A percentile compares a stretch with the other conserved stretches of the same genome.
These are phyloP conservation scores for Cystofilobasidium bisporidii DNA, from an alignment of 768 basidiomycete genomes.

Conservation along the genomic window DNA sequence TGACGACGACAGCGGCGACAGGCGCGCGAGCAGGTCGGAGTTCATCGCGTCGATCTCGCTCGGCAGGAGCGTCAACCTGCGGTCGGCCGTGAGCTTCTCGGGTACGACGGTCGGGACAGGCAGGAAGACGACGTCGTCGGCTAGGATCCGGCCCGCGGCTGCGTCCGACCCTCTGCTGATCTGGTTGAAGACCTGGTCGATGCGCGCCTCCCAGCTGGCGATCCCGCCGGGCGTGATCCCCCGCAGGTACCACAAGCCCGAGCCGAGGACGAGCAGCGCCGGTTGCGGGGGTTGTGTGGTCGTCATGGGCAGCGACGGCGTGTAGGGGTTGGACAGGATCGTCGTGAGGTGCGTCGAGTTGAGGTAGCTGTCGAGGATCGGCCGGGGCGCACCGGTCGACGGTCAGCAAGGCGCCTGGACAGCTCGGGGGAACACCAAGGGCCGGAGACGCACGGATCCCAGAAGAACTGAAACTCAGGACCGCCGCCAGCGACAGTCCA, in stretches of 20 bases:
- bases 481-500: neutral
- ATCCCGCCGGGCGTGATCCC: conserved; percentile 66
- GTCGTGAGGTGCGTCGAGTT: conserved; percentile 54
- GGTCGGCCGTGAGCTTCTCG: conserved; percentile 55
- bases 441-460: conserved; percentile 57
- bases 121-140: conserved; percentile 66
- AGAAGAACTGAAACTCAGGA: conserved; percentile 51
- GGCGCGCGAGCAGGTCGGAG: conserved; percentile 64
- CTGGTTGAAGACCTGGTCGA: conserved; percentile 55
- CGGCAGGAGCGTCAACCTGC: conserved; percentile 59
- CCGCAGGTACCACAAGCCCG: conserved; percentile 82
- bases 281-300: conserved; percentile 38
- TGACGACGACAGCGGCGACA: conserved; percentile 37
- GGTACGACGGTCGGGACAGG: conserved; percentile 65
- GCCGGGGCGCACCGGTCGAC: neutral
- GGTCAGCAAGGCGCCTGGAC: neutral
- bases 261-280: conserved; percentile 68
- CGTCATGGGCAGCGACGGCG: conserved; percentile 32
- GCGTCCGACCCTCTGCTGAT: conserved; percentile 27
- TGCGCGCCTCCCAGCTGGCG: conserved; percentile 63
- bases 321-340: conserved; percentile 42
- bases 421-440: neutral
- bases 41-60: conserved; percentile 88
- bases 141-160: conserved; percentile 40
- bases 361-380: conserved; percentile 46